Conservation (phyloP, 495 filamentous ascomycete species). For the Monascus purpureus region DNA sequence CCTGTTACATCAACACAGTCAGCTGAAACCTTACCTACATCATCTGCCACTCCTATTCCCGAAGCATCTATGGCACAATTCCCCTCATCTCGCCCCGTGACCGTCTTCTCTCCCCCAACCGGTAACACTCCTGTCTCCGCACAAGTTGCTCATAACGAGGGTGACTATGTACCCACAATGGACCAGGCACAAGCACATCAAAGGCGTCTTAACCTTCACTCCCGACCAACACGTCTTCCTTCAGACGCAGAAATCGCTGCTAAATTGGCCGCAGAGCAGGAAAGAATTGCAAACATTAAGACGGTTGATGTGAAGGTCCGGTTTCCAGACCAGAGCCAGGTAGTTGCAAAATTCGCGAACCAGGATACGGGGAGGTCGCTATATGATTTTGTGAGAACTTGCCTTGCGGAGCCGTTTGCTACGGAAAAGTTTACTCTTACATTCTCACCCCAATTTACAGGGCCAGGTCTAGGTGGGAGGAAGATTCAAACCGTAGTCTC, state of each 20-base stretch:
- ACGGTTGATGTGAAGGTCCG: slow-evolving; percentile 67
- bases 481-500: slow-evolving; percentile 27
- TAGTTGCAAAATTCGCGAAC: slow-evolving; percentile 49
- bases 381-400: slow-evolving; percentile 50
- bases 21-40: slow-evolving; percentile 8
- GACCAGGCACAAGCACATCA: slow-evolving; percentile 78
- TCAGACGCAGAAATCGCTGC: slow-evolving; percentile 37
- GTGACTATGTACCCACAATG: slow-evolving; percentile 69
- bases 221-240: slow-evolving; percentile 50
- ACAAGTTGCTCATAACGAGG: slow-evolving; percentile 45
- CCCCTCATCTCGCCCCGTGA: slow-evolving; percentile 35
- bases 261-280: slow-evolving; percentile 36
- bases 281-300: slow-evolving; percentile 47
- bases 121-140: slow-evolving; percentile 64
- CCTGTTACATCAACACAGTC: background rate
- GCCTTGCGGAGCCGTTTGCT: slow-evolving; percentile 18
- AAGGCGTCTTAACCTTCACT: slow-evolving; percentile 45
- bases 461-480: slow-evolving; percentile 4
- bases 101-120: slow-evolving; percentile 63
- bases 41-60: slow-evolving; percentile 7
- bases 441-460: slow-evolving; percentile 10
- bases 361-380: slow-evolving; percentile 48
- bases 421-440: slow-evolving; percentile 39
- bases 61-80: slow-evolving; percentile 7
- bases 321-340: slow-evolving; percentile 69